Evolutionary conservation across 1,284 basidiomycete genomes (phyloP), one percentile per base, ranked within the genome.

Genomic region (Cutaneotrichosporon arboriforme): DNA sequence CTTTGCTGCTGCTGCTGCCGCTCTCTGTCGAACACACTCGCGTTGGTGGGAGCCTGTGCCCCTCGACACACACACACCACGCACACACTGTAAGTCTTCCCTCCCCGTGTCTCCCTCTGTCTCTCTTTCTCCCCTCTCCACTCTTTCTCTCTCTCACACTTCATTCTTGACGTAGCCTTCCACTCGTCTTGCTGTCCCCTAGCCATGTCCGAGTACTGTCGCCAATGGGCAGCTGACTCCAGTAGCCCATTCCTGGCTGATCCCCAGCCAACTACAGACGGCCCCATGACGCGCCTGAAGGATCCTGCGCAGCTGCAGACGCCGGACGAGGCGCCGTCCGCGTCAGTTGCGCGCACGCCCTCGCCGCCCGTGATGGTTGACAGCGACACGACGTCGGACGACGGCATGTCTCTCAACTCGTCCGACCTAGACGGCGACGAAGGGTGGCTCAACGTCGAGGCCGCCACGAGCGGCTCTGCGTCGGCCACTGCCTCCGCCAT

Each of bases 181-280:
- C 13, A 34, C 44, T 36, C 44, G 14, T 46, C 45, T 21, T 26
- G n/a, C 34, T 23, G 7, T 10, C 39, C 26, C 8, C 22, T 15
- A 15, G 21, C 36, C 47, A 55, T 52, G 51, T 48, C 53, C 23
- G 48, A 45, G 20, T 59, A 59, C 48, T 59, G 57, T 42, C 50
- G 54, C 15, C 20, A 49, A 3, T 59, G 57, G 57, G 53, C 49
- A 20, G 47, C 43, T 52, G 37, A 49, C 46, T 7, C 5, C 26
- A 7, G 7, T 10, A 31, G 26, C 10, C 26, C 26, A 5, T 31
- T 31, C 26, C 26, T 31, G 7, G 10, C 26, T 7, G 26, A 31
- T 5, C 26, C 26, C 7, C 26, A n/a, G n/a, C 26, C 26, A 10
- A 31, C 26, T 31, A 5, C 26, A 39, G 18, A 17, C 39, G 44